Evolutionary conservation across 805 yeast genomes (phyloP).

Genomic region (Candida succiphila): DNA sequence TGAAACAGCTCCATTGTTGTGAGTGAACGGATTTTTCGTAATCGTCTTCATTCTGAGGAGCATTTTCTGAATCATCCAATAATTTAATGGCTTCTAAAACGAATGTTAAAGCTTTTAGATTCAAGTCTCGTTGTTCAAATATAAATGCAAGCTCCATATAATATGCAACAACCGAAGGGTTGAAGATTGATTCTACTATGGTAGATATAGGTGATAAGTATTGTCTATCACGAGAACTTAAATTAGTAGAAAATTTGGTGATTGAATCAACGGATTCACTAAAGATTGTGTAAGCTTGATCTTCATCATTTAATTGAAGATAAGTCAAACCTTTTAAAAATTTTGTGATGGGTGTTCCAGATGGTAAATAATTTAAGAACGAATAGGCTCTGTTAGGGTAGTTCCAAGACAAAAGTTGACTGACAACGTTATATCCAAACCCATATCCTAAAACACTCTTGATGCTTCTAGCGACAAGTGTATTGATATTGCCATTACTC

Average conservation of each 20-base stretch:
- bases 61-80: constrained; percentile 8
- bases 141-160: constrained; percentile 27
- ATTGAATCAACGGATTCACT: constrained; percentile 17
- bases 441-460: constrained; percentile 8
- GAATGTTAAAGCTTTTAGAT: constrained; percentile 26
- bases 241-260: constrained; percentile 9
- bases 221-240: constrained; percentile 11
- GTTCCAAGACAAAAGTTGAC: constrained; percentile 10
- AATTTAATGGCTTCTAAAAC: constrained; percentile 12
- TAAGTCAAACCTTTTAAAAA: constrained; percentile 18
- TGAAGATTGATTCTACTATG: constrained; percentile 12
- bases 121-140: constrained; percentile 22
- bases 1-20: constrained; percentile 13
- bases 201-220: constrained; percentile 4
- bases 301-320: constrained; percentile 13
- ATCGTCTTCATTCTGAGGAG: constrained; percentile 11
- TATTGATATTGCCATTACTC: constrained; percentile 13
- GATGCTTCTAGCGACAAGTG: constrained; percentile 9
- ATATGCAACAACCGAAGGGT: constrained; percentile 24
- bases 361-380: constrained; percentile 12
- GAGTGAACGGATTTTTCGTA: constrained; percentile 8
- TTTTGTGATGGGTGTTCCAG: constrained; percentile 10
- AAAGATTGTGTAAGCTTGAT: constrained; percentile 21
- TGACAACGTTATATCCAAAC: constrained; percentile 12
- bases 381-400: constrained; percentile 5